phyloP scores from a whole-genome alignment of 202 grass and related monocot species.

The Brachypodium distachyon region DNA sequence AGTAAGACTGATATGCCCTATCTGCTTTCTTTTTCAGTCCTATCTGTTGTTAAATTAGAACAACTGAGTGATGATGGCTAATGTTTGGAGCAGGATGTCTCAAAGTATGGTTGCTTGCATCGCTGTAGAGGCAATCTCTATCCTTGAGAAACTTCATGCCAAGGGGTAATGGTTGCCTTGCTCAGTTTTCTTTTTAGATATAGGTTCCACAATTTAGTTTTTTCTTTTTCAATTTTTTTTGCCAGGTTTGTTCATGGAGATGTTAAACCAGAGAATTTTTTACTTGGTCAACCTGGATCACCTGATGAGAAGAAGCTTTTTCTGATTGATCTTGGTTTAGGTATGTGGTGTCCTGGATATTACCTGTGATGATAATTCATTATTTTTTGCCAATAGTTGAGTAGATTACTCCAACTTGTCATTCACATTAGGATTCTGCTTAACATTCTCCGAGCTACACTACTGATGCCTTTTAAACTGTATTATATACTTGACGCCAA shows the following conservation, averaged over 20 bases:
- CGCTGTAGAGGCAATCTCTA: constrained; percentile 90
- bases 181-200: neutral
- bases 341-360: constrained; percentile 34
- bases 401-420: neutral
- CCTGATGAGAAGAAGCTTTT: constrained; percentile 94
- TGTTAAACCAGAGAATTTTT: constrained; percentile 96
- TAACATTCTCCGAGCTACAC: neutral
- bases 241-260: constrained; percentile 98
- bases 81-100: constrained; percentile 69
- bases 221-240: constrained; percentile 1
- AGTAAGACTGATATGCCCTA: constrained; percentile 43
- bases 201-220: neutral
- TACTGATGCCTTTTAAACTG: neutral
- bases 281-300: constrained; percentile 88
- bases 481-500: neutral
- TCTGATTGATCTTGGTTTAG: constrained; percentile 97
- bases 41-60: constrained; percentile 11
- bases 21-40: constrained; percentile 5
- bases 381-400: neutral
- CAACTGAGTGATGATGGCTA: constrained; percentile 1
- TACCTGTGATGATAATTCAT: neutral
- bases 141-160: constrained; percentile 86
- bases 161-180: constrained; percentile 47
- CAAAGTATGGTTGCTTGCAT: constrained; percentile 87
- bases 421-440: neutral